These are phyloP conservation scores for Aspergillus sp. DNA, from an alignment of 2,329 filamentous ascomycete species.

Conservation along the genomic window DNA sequence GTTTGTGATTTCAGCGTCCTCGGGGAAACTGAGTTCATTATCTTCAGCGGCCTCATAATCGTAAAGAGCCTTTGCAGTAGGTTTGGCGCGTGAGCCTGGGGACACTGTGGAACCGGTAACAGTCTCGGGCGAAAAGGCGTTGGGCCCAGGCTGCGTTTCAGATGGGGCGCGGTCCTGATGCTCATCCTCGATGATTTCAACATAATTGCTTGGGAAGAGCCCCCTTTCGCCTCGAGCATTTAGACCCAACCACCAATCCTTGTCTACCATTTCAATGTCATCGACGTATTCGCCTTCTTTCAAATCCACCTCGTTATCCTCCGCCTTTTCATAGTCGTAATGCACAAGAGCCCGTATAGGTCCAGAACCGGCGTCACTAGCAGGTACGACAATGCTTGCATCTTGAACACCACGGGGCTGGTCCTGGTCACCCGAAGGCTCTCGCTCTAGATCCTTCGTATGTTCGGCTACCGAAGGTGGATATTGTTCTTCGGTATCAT, in stretches of 20 bases:
- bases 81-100: conserved; percentile 42
- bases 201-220: conserved; percentile 96
- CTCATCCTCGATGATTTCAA: conserved; percentile 74
- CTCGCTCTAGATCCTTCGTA: conserved; percentile 60
- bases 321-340: conserved; percentile 96
- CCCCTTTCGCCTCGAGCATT: conserved; percentile 82
- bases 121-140: conserved; percentile 34
- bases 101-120: conserved; percentile 38
- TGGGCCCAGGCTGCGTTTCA: conserved; percentile 31
- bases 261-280: conserved; percentile 95
- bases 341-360: conserved; percentile 76
- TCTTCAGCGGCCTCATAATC: conserved; percentile 98
- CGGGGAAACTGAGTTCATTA: conserved; percentile 82
- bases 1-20: conserved; percentile 77
- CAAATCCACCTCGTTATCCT: conserved; percentile 94
- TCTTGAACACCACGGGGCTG: conserved; percentile 64
- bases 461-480: conserved; percentile 55
- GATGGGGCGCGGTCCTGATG: conserved; percentile 21
- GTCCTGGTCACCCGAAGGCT: conserved; percentile 64
- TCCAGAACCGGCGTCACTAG: conserved; percentile 48
- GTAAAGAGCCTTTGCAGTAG: conserved; percentile 81
- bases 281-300: conserved; percentile 83
- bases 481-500: conserved; percentile 44
- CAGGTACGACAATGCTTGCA: conserved; percentile 58
- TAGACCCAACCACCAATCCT: conserved; percentile 98